These are phyloP conservation scores for Diutina pseudorugosa DNA, from an alignment of 1,139 yeast genomes.

Conservation along the genomic window DNA sequence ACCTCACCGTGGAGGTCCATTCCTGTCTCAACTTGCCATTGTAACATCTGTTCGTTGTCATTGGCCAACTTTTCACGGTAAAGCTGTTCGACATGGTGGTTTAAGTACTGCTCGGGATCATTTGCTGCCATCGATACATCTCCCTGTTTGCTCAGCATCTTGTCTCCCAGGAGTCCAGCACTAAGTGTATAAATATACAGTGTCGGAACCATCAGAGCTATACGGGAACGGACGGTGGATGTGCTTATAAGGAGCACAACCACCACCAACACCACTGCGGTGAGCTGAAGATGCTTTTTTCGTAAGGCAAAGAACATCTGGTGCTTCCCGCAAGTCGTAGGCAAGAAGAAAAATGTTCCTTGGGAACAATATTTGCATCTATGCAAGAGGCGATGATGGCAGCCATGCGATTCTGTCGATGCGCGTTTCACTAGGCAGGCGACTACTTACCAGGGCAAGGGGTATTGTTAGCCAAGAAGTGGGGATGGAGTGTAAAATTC, in stretches of 20 bases:
- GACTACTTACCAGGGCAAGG: background rate
- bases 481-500: background rate
- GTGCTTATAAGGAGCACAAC: background rate
- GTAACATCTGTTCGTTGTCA: background rate
- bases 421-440: background rate
- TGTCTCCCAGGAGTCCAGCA: background rate
- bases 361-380: background rate
- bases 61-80: background rate
- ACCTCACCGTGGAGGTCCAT: background rate
- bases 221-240: background rate
- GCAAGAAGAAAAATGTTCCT: background rate
- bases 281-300: constrained; percentile 2
- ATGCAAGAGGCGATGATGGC: background rate
- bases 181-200: background rate
- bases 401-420: background rate
- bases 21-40: background rate
- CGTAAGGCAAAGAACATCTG: constrained; percentile 1
- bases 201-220: background rate
- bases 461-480: background rate
- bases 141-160: background rate
- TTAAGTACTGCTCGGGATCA: background rate
- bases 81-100: background rate
- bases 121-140: background rate
- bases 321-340: background rate
- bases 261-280: background rate